Base-by-base conservation (phyloP, 192 early-diverging fungal genomes). In the Coemansia sp. region DNA sequence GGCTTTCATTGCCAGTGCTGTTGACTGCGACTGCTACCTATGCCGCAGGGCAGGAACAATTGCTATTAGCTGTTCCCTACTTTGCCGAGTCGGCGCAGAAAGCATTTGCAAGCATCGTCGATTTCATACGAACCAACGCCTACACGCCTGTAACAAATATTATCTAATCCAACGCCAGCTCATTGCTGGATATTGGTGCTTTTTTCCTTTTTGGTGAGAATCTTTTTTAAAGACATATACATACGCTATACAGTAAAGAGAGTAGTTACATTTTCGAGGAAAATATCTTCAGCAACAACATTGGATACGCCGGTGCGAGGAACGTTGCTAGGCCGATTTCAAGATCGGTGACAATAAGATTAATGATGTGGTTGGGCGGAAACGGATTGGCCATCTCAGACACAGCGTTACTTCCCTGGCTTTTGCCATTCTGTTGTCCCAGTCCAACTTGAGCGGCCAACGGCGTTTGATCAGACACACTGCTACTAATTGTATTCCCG, bases 231-330 rank as follows among this genome's bases (percentile, higher is more conserved):
- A 27, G 48, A 26, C 9, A 27, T 31, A n/a, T n/a, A 49, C 7
- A 30, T 24, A n/a, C 47, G 31, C 25, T 60, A 22, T 34, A n/a
- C 9, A n/a, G 21, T 30, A 23, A 60, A 16, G 14, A 26, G 10
- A 10, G 0, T 10, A 38, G 24, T 32, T 55, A 55, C 22, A 54
- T 25, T 16, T 54, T 64, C 18, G 69, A 73, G 16, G 76, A 67
- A 67, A 79, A 73, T 5, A 79, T 66, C 61, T 79, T 79, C n/a
- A 80, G 71, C 47, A 80, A 34, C 38, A 81, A 65, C 62, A 81
- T 67, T 14, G 78, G 78, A 57, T 75, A 81, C 12, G 78, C 73
- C 0, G 78, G 78, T 0, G 78, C 78, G 0, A 81, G 51, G 44
- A 81, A 81, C 47, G 69, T 51, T 9, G 72, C 68, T 47, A 75